phyloP scores from a whole-genome alignment of 2,329 filamentous ascomycete species.

The Cladosporium sphaerospermum region DNA sequence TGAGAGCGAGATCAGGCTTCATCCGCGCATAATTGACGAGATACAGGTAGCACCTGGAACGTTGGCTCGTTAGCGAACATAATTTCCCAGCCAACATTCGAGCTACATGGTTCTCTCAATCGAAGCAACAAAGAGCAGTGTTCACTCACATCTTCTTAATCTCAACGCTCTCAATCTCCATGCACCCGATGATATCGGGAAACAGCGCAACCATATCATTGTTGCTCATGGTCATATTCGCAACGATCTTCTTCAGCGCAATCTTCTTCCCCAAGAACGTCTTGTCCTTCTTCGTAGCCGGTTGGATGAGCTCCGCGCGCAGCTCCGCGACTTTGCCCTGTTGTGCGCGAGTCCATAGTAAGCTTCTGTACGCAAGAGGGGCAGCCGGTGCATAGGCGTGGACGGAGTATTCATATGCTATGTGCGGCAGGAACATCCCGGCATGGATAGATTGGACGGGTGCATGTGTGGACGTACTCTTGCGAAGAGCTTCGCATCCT shows the following conservation, averaged over 20 bases:
- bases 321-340: slow-evolving; percentile 99
- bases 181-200: slow-evolving; percentile 89
- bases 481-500: slow-evolving; percentile 99
- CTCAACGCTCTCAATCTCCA: slow-evolving; percentile 89
- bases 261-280: slow-evolving; percentile 94
- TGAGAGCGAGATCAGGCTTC: slow-evolving; percentile 88
- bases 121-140: neutral
- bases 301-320: slow-evolving; percentile 66
- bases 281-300: slow-evolving; percentile 94
- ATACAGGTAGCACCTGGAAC: slow-evolving; percentile 85
- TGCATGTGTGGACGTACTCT: slow-evolving; percentile 58
- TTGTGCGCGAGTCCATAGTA: slow-evolving; percentile 39
- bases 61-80: slow-evolving; percentile 25
- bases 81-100: neutral
- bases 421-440: slow-evolving; percentile 34
- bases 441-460: neutral
- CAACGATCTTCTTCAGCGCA: slow-evolving; percentile 97
- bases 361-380: slow-evolving; percentile 31
- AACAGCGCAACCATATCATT: slow-evolving; percentile 99
- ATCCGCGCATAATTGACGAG: slow-evolving; percentile 94
- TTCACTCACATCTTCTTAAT: slow-evolving; percentile 94
- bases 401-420: slow-evolving; percentile 22
- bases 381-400: slow-evolving; percentile 28
- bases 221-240: slow-evolving; percentile 99
- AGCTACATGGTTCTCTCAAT: too few relatives aligned